Evolutionary conservation across 176 grass and related monocot species (phyloP).

Genomic region (Secale cereale): DNA sequence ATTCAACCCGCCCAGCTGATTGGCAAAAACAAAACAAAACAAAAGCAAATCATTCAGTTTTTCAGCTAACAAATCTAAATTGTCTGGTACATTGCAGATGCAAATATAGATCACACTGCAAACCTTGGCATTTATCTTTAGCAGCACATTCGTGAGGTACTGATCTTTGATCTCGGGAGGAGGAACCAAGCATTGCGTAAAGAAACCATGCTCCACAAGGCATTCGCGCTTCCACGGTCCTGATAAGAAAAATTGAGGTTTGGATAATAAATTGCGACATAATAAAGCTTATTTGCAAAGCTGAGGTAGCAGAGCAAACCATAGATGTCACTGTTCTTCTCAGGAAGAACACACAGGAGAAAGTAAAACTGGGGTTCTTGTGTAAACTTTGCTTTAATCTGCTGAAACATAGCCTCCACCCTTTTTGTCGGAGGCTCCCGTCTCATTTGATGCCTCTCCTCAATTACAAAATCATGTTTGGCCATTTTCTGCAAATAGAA

Average conservation of each 20-base stretch:
- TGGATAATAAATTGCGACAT: neutral
- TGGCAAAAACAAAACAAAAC: neutral
- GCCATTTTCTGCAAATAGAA: slow-evolving; percentile 31
- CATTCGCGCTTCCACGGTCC: slow-evolving; percentile 66
- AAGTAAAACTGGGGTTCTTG: slow-evolving; percentile 23
- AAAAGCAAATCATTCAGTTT: neutral
- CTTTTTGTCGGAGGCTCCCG: slow-evolving; percentile 18
- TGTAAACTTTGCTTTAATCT: neutral
- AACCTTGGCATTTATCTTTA: slow-evolving; percentile 84
- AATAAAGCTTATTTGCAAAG: neutral
- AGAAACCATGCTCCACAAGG: slow-evolving; percentile 32
- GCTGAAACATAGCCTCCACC: slow-evolving; percentile 45
- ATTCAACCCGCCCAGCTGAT: slow-evolving; percentile 63
- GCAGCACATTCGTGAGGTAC: slow-evolving; percentile 56
- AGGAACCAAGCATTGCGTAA: slow-evolving; percentile 60
- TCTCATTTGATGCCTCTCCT: slow-evolving; percentile 35
- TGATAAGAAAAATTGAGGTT: neutral
- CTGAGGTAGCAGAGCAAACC: neutral
- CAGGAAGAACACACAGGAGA: slow-evolving; percentile 52
- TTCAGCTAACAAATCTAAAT: neutral
- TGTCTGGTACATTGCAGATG: neutral
- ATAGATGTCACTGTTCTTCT: slow-evolving; percentile 49
- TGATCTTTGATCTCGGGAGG: slow-evolving; percentile 36
- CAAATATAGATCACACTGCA: neutral
- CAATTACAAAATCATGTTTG: slow-evolving; percentile 9